Percentiles rank a stretch among this genome's conserved stretches.
Conservation (phyloP, 2,329 filamentous ascomycete genomes). For the Hymenotorrendiella dingleyae region DNA sequence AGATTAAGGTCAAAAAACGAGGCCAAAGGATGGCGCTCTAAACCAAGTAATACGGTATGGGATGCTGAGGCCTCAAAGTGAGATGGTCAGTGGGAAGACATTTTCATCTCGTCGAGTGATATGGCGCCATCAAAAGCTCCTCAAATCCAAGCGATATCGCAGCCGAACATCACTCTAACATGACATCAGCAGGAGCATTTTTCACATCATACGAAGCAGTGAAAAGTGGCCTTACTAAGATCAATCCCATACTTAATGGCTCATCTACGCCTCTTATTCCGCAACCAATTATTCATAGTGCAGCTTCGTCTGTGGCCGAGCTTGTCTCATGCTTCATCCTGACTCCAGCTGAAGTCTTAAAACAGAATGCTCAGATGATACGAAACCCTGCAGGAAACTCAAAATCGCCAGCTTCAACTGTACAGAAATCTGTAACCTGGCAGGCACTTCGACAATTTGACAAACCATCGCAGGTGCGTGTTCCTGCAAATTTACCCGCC, state of each 20-base stretch:
- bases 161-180: too few species aligned
- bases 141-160: too few species aligned
- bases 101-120: too few species aligned
- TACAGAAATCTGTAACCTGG: constrained; percentile 44
- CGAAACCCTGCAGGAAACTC: constrained; percentile 29
- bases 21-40: too few species aligned
- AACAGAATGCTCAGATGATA: constrained; percentile 90
- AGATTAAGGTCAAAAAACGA: too few species aligned
- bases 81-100: too few species aligned
- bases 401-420: constrained; percentile 33
- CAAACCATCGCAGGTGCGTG: constrained; percentile 49
- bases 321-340: constrained; percentile 80
- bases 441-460: constrained; percentile 51
- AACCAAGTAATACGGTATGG: too few species aligned
- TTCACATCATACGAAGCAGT: constrained; percentile 83
- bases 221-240: constrained; percentile 56
- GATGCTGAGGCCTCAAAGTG: too few species aligned
- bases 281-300: constrained; percentile 63
- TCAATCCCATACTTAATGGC: constrained; percentile 35
- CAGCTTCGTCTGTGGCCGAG: constrained; percentile 71
- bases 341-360: constrained; percentile 84
- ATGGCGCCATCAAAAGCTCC: too few species aligned
- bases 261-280: constrained; percentile 63
- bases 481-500: too few species aligned
- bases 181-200: constrained; percentile 66